Evolutionary conservation across 305 asterid genomes (phyloP), one percentile per base, ranked within the genome.

Genomic region (Ajuga reptans): DNA sequence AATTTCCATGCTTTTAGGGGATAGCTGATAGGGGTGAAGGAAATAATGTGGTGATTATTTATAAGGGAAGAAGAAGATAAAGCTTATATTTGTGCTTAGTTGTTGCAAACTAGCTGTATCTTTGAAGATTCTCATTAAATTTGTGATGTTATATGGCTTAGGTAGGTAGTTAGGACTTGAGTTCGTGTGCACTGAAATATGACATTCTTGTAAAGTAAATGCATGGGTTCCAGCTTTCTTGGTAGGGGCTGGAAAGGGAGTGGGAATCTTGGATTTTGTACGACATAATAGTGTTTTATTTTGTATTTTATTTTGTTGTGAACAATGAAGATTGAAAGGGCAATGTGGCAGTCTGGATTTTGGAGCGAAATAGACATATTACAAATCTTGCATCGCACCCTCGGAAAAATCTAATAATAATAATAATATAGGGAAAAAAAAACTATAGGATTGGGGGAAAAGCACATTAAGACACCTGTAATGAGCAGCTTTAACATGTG

Each of bases 41-140:
- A 47, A 63, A 73, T 70, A 60, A 41, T 45, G 66, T 45, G 61
- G 62, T 75, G 71, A 72, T 73, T 81, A 86, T 79, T 67, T 53
- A 33, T 53, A 9, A 64, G 65, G 64, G 56, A 16, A 58, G 9
- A 1, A 4, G 42, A 9, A 36, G 36, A 58, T 14, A 66, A 53
- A 58, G 42, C 52, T 42, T 54, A 64, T 56, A 66, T 45, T 56
- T 59, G 66, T 73, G 89, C 86, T 79, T 79, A 82, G 91, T 81
- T 86, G 89, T 80, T 68, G 84, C 90, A 80, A 88, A 90, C 90
- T 88, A 86, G 78, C 70, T 73, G 68, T 61, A 69, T 76, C 79
- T 69, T 56, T 34, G 43, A 49, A 57, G 66, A 82, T 73, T 76
- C 67, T 34, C 64, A 77, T 37, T 71, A 42, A 37, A 24, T 31